phyloP scores from a whole-genome alignment of 2,329 filamentous ascomycete species.

The Colletotrichum acutatum region DNA sequence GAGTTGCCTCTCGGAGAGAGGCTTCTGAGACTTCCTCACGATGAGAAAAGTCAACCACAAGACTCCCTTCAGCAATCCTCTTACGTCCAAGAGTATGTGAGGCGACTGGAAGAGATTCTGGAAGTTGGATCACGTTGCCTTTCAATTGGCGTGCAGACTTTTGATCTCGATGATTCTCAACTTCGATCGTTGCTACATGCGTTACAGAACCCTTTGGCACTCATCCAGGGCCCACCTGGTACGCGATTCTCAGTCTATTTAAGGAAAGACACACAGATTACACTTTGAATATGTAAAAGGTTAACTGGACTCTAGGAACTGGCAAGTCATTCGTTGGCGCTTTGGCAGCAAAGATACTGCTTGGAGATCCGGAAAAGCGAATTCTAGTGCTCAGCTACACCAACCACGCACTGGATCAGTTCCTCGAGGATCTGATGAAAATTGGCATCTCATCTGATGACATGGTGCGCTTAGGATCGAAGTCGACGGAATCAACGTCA shows the following conservation, averaged over 20 bases:
- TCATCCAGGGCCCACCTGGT: constrained; percentile 81
- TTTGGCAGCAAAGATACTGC: constrained; percentile 66
- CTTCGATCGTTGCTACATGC: constrained; percentile 64
- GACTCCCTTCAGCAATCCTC: neutral
- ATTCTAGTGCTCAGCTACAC: constrained; percentile 76
- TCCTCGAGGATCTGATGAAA: constrained; percentile 69
- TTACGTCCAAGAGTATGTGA: neutral
- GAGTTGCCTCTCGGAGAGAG: constrained; percentile 67
- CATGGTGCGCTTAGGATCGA: constrained; percentile 74
- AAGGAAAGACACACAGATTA: too few relatives aligned
- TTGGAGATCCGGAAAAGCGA: constrained; percentile 57
- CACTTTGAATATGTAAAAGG: neutral
- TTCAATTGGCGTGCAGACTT: constrained; percentile 17
- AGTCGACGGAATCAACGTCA: constrained; percentile 61
- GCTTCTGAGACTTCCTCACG: constrained; percentile 51
- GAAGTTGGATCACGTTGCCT: neutral
- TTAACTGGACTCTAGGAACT: constrained; percentile 62
- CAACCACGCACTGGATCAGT: constrained; percentile 75
- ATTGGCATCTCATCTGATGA: constrained; percentile 60
- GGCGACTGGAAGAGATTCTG: neutral
- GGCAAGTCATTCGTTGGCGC: constrained; percentile 82
- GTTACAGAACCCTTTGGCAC: constrained; percentile 62
- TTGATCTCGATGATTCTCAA: constrained; percentile 58
- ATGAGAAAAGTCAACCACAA: neutral
- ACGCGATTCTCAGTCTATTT: constrained; percentile 33